Evolutionary conservation across 106 monocot species (phyloP), one percentile per base, ranked within the genome.

Genomic region (Dendrobium nobile): DNA sequence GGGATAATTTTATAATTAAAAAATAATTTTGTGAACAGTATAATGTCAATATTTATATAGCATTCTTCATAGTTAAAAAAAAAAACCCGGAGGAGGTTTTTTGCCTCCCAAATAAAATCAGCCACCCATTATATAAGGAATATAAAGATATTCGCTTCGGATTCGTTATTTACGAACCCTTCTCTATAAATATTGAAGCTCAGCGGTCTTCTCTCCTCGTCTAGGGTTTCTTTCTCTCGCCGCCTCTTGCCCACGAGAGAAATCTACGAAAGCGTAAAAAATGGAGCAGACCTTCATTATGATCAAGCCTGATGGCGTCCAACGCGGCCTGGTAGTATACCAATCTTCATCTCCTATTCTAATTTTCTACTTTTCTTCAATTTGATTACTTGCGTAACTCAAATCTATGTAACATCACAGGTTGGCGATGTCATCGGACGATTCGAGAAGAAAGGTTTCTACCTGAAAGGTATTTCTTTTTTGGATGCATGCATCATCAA

Each of bases 261-360:
- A 43, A 41, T 74, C 74, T 42, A 7, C 1, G 28, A 70, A 74
- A 76, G 24, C 47, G 27, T 26, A 11, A 55, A 55, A 83, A 9
- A 91, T 92, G 92, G 95, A 95, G 92, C 85, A 80, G 82, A 86
- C 93, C 65, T 96, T 93, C 81, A 90, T 93, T 85, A 96, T 96
- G 96, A 92, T 96, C 87, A 96, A 96, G 88, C 96, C 96, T 61
- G 96, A 96, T 27, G 96, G 96, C 81, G 93, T 96, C 61, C 96
- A 96, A 72, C 88, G 96, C 18, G 93, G 93, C 74, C 87, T 96
- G 76, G 96, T 96, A 86, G 47, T 26, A 9, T 72, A 20, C 37
- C 56, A 70, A 70, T 33, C 37, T 40, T 8, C 79, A 22, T 59
- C 22, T 72, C 18, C 24, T 79, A 54, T 15, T 19, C 43, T 84